phyloP scores from a whole-genome alignment of 768 basidiomycete genomes.

The Rhizopogon rudus region DNA sequence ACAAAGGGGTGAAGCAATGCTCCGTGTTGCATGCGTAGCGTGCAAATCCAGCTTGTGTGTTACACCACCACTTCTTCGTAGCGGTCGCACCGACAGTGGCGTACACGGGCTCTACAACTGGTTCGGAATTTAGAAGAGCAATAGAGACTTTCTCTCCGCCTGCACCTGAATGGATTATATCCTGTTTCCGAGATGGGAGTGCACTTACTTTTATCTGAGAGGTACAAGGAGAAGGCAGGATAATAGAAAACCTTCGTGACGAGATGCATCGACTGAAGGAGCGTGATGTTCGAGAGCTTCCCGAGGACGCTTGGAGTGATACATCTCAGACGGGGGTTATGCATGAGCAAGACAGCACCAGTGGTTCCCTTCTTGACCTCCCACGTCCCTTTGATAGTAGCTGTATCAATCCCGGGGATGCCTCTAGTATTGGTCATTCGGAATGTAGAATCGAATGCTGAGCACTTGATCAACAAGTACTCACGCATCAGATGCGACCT shows the following conservation, averaged over 20 bases:
- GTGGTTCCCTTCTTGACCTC: conserved; percentile 11
- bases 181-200: not conserved
- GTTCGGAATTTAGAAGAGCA: not conserved
- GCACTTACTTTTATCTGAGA: not conserved
- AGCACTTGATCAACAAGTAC: not conserved
- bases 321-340: conserved; percentile 7
- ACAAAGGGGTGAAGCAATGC: not conserved
- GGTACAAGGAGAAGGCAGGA: conserved; percentile 16
- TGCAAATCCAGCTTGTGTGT: not conserved
- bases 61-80: not conserved
- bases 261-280: conserved; percentile 12
- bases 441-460: not conserved
- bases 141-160: not conserved
- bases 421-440: not conserved
- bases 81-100: not conserved
- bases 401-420: conserved; percentile 11
- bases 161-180: not conserved
- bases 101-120: not conserved
- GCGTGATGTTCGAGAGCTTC: conserved; percentile 7
- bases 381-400: conserved; percentile 22
- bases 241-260: conserved; percentile 18
- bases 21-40: not conserved
- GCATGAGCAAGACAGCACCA: conserved; percentile 20
- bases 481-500: conserved; percentile 4
- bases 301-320: conserved; percentile 6